These are phyloP conservation scores for Scheffersomyces cryptocercus DNA, from an alignment of 1,139 yeast genomes.

Conservation along the genomic window DNA sequence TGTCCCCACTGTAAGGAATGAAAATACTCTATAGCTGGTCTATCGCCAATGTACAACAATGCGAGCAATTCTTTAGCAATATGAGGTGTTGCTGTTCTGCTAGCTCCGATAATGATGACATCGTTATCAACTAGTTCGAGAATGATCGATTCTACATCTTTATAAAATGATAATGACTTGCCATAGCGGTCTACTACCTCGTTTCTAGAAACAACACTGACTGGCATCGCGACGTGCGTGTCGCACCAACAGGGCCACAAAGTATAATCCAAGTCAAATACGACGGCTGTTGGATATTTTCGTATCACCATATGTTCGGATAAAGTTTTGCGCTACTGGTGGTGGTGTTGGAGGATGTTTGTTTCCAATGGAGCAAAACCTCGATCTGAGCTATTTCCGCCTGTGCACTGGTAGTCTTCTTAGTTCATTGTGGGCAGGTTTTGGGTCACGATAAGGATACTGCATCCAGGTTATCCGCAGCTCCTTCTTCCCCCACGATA, in stretches of 20 bases:
- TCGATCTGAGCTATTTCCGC: too few species aligned
- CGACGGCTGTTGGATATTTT: slow-evolving; percentile 59
- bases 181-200: slow-evolving; percentile 48
- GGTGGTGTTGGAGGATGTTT: slow-evolving; percentile 1
- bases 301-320: slow-evolving; percentile 2
- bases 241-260: slow-evolving; percentile 74
- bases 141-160: slow-evolving; percentile 62
- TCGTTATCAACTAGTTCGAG: slow-evolving; percentile 39
- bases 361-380: too few species aligned
- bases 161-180: slow-evolving; percentile 50
- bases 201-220: slow-evolving; percentile 25
- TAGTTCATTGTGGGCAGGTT: too few species aligned
- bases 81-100: slow-evolving; percentile 65
- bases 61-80: slow-evolving; percentile 60
- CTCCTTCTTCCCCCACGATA: too few species aligned
- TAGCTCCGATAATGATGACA: slow-evolving; percentile 60
- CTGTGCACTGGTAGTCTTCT: too few species aligned
- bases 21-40: slow-evolving; percentile 50
- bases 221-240: slow-evolving; percentile 65
- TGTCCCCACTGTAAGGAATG: slow-evolving; percentile 66
- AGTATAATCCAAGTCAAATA: slow-evolving; percentile 76
- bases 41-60: slow-evolving; percentile 47
- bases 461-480: too few species aligned
- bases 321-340: too few species aligned
- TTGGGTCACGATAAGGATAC: too few species aligned